Base-by-base conservation (phyloP, 176 grass and related monocot species). In the Oryza nivara region DNA sequence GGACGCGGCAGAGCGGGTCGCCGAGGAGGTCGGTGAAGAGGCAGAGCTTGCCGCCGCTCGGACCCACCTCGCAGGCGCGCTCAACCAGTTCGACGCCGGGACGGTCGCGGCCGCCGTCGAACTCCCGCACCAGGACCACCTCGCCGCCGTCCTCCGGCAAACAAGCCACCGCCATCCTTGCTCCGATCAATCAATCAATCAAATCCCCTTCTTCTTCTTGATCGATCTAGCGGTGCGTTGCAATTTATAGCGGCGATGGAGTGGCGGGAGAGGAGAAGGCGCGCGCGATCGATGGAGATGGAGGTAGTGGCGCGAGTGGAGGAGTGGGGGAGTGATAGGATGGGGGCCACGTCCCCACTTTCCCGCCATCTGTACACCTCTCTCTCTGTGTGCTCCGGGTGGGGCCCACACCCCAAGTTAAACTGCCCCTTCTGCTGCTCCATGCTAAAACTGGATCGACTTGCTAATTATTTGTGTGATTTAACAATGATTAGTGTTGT, bases 11-110 rank as follows among this genome's bases (percentile, higher is more conserved):
- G 30, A 96, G 91, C 17, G 94, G 94, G 69, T 96, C 94, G 15
- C 94, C 94, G 19, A 96, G 87, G 84, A 93, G 88, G 72, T 96
- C 94, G n/a, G 94, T 96, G 73, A 91, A 96, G 65, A 96, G 91
- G 79, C 72, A 84, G 49, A 93, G 80, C 80, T 88, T 88, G 47
- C 85, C 88, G 78, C 23, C 72, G 45, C 81, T 83, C 22, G 88
- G 88, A 0, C 94, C 91, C 6, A 96, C 94, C 80, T 96, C 94
- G 61, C 94, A 96, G 44, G 83, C 51, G 23, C 69, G 3, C 86
- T 96, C 94, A 13, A 96, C 81, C 4, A 40, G 75, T 35, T 89
- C 91, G 0, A 87, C 94, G 36, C 77, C 86, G 46, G 79, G 69
- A 58, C 36, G 68, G 76, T 94, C 88, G 1, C 75, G 73, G 10